Percentiles rank a stretch among this genome's conserved stretches.
Evolutionary conservation across 1,284 basidiomycete species (phyloP).

Genomic region (Puccinia sorghi): DNA sequence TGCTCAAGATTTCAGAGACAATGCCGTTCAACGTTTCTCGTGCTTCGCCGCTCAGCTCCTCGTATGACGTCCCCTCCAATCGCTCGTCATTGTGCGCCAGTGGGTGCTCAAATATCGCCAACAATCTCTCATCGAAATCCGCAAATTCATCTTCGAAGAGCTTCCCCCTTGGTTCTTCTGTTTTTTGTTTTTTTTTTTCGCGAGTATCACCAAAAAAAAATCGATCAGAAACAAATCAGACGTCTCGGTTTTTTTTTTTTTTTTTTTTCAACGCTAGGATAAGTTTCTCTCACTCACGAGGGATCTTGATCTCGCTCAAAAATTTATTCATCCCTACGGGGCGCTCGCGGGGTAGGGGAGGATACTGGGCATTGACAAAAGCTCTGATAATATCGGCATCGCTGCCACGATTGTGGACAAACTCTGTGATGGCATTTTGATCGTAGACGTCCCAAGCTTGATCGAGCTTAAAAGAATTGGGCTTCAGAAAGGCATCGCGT

Average conservation of each 20-base stretch:
- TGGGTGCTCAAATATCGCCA: neutral
- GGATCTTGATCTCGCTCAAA: neutral
- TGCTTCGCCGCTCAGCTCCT: neutral
- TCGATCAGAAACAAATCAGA: neutral
- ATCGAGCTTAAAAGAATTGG: neutral
- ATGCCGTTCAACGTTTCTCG: neutral
- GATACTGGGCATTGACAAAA: neutral
- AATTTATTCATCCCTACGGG: neutral
- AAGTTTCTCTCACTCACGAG: neutral
- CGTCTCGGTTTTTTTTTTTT: neutral
- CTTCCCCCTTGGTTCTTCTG: neutral
- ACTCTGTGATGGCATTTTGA: neutral
- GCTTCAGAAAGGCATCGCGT: constrained; percentile 9
- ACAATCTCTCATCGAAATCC: neutral
- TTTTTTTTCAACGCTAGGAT: neutral
- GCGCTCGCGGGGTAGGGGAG: neutral
- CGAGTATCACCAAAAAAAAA: neutral
- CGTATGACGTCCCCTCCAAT: neutral
- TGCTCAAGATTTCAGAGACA: neutral
- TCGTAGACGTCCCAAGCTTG: constrained; percentile 2
- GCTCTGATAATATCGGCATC: neutral
- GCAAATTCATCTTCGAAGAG: neutral
- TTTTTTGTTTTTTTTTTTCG: neutral
- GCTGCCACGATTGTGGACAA: neutral
- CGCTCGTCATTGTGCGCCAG: neutral